Evolutionary conservation across 2,329 filamentous ascomycete genomes (phyloP).

Genomic region (Cytospora paraplurivora): DNA sequence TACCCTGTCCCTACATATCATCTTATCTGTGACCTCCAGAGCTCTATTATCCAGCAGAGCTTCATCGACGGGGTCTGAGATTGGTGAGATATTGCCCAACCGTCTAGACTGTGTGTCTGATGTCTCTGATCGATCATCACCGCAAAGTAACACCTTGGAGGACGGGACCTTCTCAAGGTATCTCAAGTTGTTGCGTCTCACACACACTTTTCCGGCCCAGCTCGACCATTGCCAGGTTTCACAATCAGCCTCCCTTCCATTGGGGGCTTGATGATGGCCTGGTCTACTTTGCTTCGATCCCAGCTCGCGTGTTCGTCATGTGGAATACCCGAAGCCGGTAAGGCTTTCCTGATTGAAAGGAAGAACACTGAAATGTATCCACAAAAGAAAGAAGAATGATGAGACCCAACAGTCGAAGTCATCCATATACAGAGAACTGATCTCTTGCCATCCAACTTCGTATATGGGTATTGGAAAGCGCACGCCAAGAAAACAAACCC

Average conservation of each 20-base stretch:
- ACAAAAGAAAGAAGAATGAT: constrained; percentile 5
- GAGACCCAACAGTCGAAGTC: neutral
- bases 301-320: constrained; percentile 2
- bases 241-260: neutral
- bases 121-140: neutral
- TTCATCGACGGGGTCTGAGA: neutral
- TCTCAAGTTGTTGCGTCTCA: neutral
- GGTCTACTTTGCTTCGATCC: constrained; percentile 6
- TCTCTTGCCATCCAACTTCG: neutral
- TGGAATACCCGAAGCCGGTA: neutral
- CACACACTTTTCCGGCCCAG: too few species aligned
- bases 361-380: neutral
- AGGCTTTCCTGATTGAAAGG: neutral
- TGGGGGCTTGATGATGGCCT: constrained; percentile 1
- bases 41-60: constrained; percentile 1
- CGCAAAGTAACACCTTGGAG: neutral
- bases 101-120: neutral
- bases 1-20: constrained; percentile 8
- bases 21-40: neutral
- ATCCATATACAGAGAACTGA: neutral
- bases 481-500: constrained; percentile 16
- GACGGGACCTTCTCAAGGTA: constrained; percentile 22
- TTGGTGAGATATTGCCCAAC: neutral
- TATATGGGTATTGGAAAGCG: neutral
- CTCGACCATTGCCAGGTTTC: too few species aligned